Conservation (phyloP, 805 yeast genomes). For the Millerozyma miso region DNA sequence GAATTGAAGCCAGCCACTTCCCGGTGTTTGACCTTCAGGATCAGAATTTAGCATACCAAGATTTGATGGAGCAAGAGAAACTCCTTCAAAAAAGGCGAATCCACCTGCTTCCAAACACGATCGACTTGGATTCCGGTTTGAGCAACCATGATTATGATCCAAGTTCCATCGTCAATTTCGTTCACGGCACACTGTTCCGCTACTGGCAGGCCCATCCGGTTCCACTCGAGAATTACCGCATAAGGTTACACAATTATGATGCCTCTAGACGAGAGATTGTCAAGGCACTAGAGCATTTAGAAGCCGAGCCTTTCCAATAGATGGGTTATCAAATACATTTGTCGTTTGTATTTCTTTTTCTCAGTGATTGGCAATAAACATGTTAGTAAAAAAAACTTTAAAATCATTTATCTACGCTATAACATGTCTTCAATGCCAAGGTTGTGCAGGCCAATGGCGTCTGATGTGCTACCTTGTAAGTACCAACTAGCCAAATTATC, state of each 20-base stretch:
- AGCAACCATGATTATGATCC: slow-evolving; percentile 27
- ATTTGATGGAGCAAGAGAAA: neutral
- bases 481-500: neutral
- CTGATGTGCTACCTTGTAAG: too few relatives aligned
- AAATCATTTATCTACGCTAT: too few relatives aligned
- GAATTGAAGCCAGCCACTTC: slow-evolving; percentile 13
- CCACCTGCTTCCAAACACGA: slow-evolving; percentile 8
- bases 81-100: slow-evolving; percentile 8
- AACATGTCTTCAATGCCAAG: too few relatives aligned
- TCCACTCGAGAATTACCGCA: slow-evolving; percentile 10
- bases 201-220: slow-evolving; percentile 8
- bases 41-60: slow-evolving; percentile 1
- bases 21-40: slow-evolving; percentile 14
- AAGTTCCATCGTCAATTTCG: slow-evolving; percentile 6
- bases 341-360: too few relatives aligned
- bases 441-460: neutral
- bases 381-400: too few relatives aligned
- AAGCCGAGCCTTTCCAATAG: neutral
- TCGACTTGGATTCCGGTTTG: slow-evolving; percentile 22
- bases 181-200: slow-evolving; percentile 5
- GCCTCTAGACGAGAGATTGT: slow-evolving; percentile 8
- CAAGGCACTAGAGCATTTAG: slow-evolving; percentile 3
- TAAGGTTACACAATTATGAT: slow-evolving; percentile 12
- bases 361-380: too few relatives aligned
- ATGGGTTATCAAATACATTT: neutral